Conservation (phyloP, 1,284 basidiomycete genomes). For the Tilletia walkeri region DNA sequence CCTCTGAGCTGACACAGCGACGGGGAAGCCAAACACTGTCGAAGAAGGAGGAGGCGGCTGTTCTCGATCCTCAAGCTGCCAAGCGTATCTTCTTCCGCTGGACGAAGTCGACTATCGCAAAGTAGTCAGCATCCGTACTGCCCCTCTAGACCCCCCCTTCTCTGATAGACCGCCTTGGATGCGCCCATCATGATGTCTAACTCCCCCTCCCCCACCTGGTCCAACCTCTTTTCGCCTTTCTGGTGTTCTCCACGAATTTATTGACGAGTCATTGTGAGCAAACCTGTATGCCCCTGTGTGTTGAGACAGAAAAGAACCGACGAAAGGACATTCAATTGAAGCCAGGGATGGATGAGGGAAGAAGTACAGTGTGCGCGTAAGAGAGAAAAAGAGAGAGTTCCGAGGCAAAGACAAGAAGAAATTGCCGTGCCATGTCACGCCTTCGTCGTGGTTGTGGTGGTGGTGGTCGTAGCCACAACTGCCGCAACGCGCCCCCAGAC, state of each 20-base stretch:
- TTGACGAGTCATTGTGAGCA: no score
- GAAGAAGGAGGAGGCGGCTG: no score
- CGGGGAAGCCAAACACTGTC: no score
- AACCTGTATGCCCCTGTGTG: no score
- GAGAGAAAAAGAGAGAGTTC: neutral
- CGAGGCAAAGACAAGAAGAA: neutral
- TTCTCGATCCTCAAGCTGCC: neutral
- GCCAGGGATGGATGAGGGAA: no score
- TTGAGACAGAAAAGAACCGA: no score
- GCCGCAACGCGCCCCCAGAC: constrained; percentile 30
- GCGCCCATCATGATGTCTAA: neutral
- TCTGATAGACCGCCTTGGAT: neutral
- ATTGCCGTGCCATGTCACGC: neutral
- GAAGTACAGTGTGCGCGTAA: no score
- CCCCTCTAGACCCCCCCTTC: neutral
- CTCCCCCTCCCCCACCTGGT: neutral
- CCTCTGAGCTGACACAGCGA: no score
- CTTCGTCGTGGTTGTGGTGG: neutral
- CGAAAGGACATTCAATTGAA: no score
- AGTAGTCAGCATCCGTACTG: neutral
- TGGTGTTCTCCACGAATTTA: neutral
- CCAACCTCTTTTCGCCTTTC: neutral
- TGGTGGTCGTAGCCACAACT: no score
- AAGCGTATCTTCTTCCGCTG: constrained; percentile 12
- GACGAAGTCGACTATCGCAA: neutral